Percentiles rank a stretch among this genome's conserved stretches.
Conservation (phyloP, 768 basidiomycete species). For the Gymnopilus junonius region DNA sequence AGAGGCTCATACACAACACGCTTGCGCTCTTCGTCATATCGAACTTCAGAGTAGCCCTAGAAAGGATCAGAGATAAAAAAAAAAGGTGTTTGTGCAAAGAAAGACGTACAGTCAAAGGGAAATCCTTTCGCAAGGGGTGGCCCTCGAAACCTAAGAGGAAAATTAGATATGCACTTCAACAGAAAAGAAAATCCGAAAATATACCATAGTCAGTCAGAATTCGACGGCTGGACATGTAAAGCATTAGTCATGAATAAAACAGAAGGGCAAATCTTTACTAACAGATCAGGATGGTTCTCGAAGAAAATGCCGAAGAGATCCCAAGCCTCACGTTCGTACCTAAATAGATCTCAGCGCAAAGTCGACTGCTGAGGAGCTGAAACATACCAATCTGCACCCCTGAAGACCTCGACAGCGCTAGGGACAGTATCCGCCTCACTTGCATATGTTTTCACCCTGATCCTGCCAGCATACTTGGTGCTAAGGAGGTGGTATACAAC, state of each 20-base stretch:
- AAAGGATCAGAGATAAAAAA: background rate
- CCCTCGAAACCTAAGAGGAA: slow-evolving; percentile 82
- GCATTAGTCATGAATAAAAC: slow-evolving; percentile 6
- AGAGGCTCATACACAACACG: slow-evolving; percentile 97
- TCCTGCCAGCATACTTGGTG: slow-evolving; percentile 74
- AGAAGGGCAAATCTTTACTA: slow-evolving; percentile 35
- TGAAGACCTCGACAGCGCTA: slow-evolving; percentile 76
- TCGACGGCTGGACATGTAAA: slow-evolving; percentile 67
- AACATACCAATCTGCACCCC: slow-evolving; percentile 89
- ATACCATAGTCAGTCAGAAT: slow-evolving; percentile 97
- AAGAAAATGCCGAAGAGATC: slow-evolving; percentile 98
- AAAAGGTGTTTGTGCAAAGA: background rate
- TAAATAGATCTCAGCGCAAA: slow-evolving; percentile 28
- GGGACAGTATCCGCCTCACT: slow-evolving; percentile 93
- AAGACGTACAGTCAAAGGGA: slow-evolving; percentile 85
- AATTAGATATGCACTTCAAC: slow-evolving; percentile 7
- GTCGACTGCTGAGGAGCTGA: background rate
- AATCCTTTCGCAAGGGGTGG: slow-evolving; percentile 96
- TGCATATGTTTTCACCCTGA: slow-evolving; percentile 97
- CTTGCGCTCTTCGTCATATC: slow-evolving; percentile 97
- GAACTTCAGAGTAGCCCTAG: slow-evolving; percentile 97
- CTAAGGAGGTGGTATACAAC: slow-evolving; percentile 96
- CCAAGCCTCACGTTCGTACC: slow-evolving; percentile 98
- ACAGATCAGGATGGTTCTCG: slow-evolving; percentile 95
- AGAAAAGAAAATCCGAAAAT: slow-evolving; percentile 6